Conservation (phyloP, 768 basidiomycete species). For the Suillus luteus region DNA sequence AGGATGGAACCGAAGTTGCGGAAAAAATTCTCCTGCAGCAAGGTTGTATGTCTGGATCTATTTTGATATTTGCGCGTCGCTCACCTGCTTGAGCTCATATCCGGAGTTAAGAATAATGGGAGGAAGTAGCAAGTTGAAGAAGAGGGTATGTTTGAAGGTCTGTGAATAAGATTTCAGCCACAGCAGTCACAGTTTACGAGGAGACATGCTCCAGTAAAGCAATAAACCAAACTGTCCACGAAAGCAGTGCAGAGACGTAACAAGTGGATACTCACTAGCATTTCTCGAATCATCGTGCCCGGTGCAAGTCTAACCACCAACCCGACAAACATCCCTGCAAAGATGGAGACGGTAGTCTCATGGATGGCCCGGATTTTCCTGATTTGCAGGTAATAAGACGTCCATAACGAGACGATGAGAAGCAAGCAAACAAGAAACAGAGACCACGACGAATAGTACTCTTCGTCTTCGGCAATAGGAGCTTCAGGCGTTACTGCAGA, state of each 20-base stretch:
- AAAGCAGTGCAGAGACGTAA: not conserved
- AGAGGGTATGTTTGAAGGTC: constrained; percentile 96
- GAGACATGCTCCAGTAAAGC: not conserved
- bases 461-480: constrained; percentile 71
- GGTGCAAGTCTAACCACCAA: constrained; percentile 87
- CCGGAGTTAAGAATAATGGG: constrained; percentile 98
- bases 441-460: constrained; percentile 93
- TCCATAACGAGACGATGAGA: constrained; percentile 92
- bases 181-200: not conserved
- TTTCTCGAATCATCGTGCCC: constrained; percentile 92
- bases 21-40: constrained; percentile 90
- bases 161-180: constrained; percentile 32
- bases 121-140: constrained; percentile 97
- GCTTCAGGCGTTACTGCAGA: constrained; percentile 31
- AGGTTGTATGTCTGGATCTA: not conserved
- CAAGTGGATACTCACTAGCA: constrained; percentile 75
- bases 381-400: constrained; percentile 97
- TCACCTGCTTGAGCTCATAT: constrained; percentile 93
- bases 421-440: constrained; percentile 90
- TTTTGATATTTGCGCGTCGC: constrained; percentile 21
- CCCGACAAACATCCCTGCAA: constrained; percentile 96
- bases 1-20: constrained; percentile 97
- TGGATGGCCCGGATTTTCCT: constrained; percentile 94
- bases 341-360: constrained; percentile 93
- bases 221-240: not conserved